A percentile compares a stretch with the other conserved stretches of the same genome.
Evolutionary conservation across 2,329 filamentous ascomycete species (phyloP).

Genomic region (Aspergillus quadricinctus): DNA sequence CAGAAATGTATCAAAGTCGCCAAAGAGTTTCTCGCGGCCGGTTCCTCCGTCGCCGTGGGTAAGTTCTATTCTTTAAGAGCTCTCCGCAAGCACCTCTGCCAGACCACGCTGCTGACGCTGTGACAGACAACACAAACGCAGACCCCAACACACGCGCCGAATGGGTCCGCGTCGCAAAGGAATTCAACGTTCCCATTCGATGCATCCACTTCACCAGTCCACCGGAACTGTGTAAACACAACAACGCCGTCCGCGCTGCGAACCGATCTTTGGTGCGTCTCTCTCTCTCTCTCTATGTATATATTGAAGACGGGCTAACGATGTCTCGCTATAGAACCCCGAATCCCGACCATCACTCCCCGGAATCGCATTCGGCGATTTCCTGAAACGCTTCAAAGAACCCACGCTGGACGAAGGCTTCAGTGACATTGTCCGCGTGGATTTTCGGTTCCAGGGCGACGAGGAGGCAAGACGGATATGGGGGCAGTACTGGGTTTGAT

Average conservation of each 20-base stretch:
- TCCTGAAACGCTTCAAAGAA: constrained; percentile 65
- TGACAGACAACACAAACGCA: constrained; percentile 88
- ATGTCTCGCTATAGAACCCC: constrained; percentile 55
- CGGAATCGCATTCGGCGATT: constrained; percentile 73
- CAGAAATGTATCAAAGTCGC: constrained; percentile 68
- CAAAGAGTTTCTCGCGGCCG: constrained; percentile 58
- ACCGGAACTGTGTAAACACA: constrained; percentile 71
- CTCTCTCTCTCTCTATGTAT: not conserved
- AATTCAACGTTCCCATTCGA: constrained; percentile 68
- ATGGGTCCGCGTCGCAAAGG: constrained; percentile 72
- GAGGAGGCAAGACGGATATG: constrained; percentile 67
- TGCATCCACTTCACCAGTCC: constrained; percentile 80
- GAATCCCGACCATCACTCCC: constrained; percentile 72
- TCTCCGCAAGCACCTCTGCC: not conserved
- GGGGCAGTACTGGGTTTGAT: constrained; percentile 70
- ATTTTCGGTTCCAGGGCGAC: constrained; percentile 70
- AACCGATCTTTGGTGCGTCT: constrained; percentile 39
- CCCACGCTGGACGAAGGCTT: constrained; percentile 77
- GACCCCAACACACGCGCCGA: constrained; percentile 70
- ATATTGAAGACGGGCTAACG: not conserved
- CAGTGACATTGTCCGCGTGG: constrained; percentile 67
- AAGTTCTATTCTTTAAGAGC: constrained; percentile 32
- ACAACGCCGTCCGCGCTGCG: constrained; percentile 75
- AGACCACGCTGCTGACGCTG: not conserved
- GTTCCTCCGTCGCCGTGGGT: constrained; percentile 74